Percentiles rank a stretch among this genome's conserved stretches.
These are phyloP conservation scores for Aspergillus ruber DNA, from an alignment of 2,329 filamentous ascomycete genomes.

Conservation along the genomic window DNA sequence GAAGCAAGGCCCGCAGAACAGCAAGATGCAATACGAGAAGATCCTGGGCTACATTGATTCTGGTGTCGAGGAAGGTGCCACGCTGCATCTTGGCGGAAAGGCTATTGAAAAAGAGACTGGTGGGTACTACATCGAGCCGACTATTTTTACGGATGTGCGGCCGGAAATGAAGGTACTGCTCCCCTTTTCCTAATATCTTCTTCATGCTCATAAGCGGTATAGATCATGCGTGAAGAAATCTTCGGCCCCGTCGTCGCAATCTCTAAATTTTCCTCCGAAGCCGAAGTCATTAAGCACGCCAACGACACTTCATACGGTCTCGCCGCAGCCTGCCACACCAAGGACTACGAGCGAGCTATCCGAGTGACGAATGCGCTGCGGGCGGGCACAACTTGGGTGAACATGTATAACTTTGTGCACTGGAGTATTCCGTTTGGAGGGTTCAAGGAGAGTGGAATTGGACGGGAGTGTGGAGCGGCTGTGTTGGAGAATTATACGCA, in stretches of 20 bases:
- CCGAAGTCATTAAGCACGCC: slow-evolving; percentile 60
- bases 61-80: slow-evolving; percentile 57
- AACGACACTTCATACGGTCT: slow-evolving; percentile 69
- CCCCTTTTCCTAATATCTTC: slow-evolving; percentile 15
- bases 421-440: slow-evolving; percentile 38
- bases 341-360: slow-evolving; percentile 69
- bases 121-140: slow-evolving; percentile 83
- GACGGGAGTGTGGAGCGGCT: slow-evolving; percentile 10
- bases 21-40: slow-evolving; percentile 74
- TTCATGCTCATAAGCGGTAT: no score
- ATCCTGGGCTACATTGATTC: slow-evolving; percentile 69
- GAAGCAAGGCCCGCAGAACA: slow-evolving; percentile 81
- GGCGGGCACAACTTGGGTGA: slow-evolving; percentile 59
- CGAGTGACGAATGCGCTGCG: slow-evolving; percentile 63
- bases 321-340: slow-evolving; percentile 71
- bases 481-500: slow-evolving; percentile 10
- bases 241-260: slow-evolving; percentile 75
- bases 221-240: slow-evolving; percentile 70
- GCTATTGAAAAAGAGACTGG: slow-evolving; percentile 59
- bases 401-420: slow-evolving; percentile 61
- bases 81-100: slow-evolving; percentile 58
- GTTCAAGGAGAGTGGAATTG: slow-evolving; percentile 11
- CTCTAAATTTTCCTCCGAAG: slow-evolving; percentile 66
- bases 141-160: slow-evolving; percentile 71
- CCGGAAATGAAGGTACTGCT: slow-evolving; percentile 45